These are phyloP conservation scores for Schizonepeta tenuifolia DNA, from an alignment of 257 asterid species.

Conservation along the genomic window DNA sequence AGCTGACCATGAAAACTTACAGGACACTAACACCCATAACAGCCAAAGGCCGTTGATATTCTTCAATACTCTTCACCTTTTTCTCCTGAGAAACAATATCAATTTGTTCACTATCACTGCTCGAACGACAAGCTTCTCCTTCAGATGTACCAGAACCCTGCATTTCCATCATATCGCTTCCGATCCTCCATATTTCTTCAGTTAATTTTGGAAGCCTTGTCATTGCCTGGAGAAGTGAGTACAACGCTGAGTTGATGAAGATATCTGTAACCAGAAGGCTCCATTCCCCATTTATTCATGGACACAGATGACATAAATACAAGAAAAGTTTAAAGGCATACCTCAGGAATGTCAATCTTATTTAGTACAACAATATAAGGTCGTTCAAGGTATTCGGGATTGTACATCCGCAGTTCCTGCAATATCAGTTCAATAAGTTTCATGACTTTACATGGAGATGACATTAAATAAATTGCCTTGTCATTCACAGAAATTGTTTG, in stretches of 20 bases:
- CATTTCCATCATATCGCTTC: conserved; percentile 48
- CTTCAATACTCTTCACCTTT: conserved; percentile 75
- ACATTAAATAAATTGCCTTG: not conserved
- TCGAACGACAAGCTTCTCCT: conserved; percentile 27
- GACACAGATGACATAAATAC: conserved; percentile 33
- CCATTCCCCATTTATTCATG: conserved; percentile 13
- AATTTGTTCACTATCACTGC: conserved; percentile 35
- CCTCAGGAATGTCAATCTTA: conserved; percentile 90
- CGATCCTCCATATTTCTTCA: conserved; percentile 69
- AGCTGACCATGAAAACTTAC: conserved; percentile 53
- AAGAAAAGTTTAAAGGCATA: conserved; percentile 32
- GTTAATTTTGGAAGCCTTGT: conserved; percentile 63
- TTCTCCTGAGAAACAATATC: conserved; percentile 45
- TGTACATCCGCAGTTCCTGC: conserved; percentile 98
- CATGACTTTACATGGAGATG: not conserved
- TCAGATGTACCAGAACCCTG: conserved; percentile 24
- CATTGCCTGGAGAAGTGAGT: conserved; percentile 57
- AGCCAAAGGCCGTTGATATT: conserved; percentile 78
- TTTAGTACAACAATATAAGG: conserved; percentile 88
- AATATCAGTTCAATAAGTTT: conserved; percentile 30
- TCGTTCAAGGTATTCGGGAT: conserved; percentile 91
- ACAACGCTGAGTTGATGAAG: conserved; percentile 10
- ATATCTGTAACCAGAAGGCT: not conserved
- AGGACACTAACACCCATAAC: conserved; percentile 91
- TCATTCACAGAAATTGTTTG: conserved; percentile 7